Evolutionary conservation across 2,329 filamentous ascomycete genomes (phyloP), one percentile per base, ranked within the genome.

Genomic region (Aspergillus pseudoglaucus): DNA sequence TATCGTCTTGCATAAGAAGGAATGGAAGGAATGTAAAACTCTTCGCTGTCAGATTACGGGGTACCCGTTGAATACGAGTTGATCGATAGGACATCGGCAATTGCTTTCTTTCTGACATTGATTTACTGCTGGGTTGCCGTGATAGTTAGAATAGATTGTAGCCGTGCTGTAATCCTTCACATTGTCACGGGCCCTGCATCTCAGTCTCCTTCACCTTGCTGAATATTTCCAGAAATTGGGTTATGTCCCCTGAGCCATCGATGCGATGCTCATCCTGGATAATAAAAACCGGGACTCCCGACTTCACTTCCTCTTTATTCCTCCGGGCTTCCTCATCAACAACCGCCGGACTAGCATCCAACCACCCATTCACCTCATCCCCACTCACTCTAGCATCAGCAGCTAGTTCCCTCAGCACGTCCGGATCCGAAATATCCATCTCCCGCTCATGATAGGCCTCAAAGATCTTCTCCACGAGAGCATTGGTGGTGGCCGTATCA

Each of bases 281-380:
- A 27, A 49, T 12, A 45, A 46, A 48, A 43, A 46, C 22, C 4
- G 41, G 41, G 10, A 43, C 41, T 18, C 38, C 38, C 23, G 41
- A 43, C 9, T 17, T 17, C n/a, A 43, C 9, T 5, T n/a, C 22
- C 44, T 47, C 33, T 23, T 33, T 49, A 32, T 45, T 47, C 7
- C 23, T 47, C 33, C 27, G 32, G 14, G 71, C 46, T 72, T 73
- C 64, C 60, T 56, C 55, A 67, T 71, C 55, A 64, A 67, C 45
- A 65, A 60, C 54, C 63, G 54, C 37, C 68, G 49, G 25, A 7
- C 37, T 27, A 9, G 53, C 48, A 8, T 41, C 12, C 15, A 58
- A 27, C 25, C 46, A 53, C 14, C 37, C 44, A 0, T 54, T 39
- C 44, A 46, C 37, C 25, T 59, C 56, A 1, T 15, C 50, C 6